Base-by-base conservation (phyloP, 2,329 filamentous ascomycete species). In the Xylariomycetidae sp. region DNA sequence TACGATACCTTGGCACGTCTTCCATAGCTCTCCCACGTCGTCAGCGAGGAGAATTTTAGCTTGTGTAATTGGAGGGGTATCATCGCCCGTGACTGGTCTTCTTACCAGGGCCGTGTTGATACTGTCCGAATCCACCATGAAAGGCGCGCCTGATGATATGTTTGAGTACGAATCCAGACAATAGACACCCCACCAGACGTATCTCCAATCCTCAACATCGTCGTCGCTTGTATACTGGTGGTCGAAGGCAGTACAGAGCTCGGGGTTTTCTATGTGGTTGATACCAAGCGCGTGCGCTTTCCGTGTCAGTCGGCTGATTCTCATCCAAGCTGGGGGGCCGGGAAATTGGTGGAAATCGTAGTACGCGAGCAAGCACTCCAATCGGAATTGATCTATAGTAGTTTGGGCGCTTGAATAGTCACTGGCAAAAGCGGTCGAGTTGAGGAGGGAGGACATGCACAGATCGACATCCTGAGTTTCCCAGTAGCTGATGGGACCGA, bases 331-430 rank as follows among this genome's bases (percentile, higher is more conserved):
- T 8, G 48, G 40, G 3, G 51, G 40, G 3, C 58, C 57, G 1
- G 58, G 57, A 33, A 50, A 56, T 34, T 60, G 56, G 36, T 60
- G 56, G 25, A 62, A 62, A 18, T 57, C 51, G 31, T 61, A 62
- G 31, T 56, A 60, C 4, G 57, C 55, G 8, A 62, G 45, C 7
- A 62, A 22, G 22, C 47, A 61, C 29, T 57, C 56, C 25, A 53
- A 48, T 28, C 54, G 49, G 18, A 59, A 54, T 12, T 49, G 45
- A 27, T 56, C 44, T 5, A 62, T 40, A 10, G 17, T 31, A n/a
- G 22, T 28, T 4, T 33, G 36, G 18, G 30, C 29, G 22, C 19
- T 40, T 13, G 40, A 27, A 9, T 29, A 25, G n/a, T 39, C 32
- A 10, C 31, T 37, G 4, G 45, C 45, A 9, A 32, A 38, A 8